phyloP scores from a whole-genome alignment of 2,329 filamentous ascomycete genomes.

The Penicillium sp. region DNA sequence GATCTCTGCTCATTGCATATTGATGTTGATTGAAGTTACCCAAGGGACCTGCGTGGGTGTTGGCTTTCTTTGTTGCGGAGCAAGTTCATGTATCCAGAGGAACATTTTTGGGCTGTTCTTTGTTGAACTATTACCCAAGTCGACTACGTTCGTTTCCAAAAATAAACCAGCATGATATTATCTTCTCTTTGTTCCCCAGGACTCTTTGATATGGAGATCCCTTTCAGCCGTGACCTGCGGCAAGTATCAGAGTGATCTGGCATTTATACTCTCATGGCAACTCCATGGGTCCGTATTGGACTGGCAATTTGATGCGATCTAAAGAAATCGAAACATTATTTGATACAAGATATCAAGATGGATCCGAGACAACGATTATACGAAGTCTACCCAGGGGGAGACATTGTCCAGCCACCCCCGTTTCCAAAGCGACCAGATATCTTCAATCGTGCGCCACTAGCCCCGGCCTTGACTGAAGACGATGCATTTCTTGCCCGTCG shows the following conservation, averaged over 20 bases:
- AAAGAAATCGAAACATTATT: too few species aligned
- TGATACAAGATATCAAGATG: not conserved
- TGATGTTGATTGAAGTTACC: not conserved
- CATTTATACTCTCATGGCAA: not conserved
- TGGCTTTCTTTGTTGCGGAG: not conserved
- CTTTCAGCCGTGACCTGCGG: not conserved
- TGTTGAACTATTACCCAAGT: not conserved
- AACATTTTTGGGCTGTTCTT: not conserved
- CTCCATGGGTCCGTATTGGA: constrained; percentile 14
- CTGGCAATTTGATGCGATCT: constrained; percentile 13
- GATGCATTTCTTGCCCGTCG: constrained; percentile 27
- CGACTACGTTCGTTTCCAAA: not conserved
- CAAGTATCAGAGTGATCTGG: not conserved
- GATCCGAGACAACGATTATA: not conserved
- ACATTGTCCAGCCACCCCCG: not conserved
- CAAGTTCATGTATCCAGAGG: not conserved
- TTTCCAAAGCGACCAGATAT: constrained; percentile 12
- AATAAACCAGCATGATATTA: not conserved
- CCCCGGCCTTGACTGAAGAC: constrained; percentile 18
- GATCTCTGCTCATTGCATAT: not conserved
- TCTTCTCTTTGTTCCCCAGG: not conserved
- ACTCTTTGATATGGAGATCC: not conserved
- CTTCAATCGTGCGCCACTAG: constrained; percentile 29
- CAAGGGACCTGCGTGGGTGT: not conserved
- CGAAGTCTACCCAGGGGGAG: not conserved